Evolutionary conservation across 768 basidiomycete species (phyloP).

Genomic region (Tricholoma furcatifolium): DNA sequence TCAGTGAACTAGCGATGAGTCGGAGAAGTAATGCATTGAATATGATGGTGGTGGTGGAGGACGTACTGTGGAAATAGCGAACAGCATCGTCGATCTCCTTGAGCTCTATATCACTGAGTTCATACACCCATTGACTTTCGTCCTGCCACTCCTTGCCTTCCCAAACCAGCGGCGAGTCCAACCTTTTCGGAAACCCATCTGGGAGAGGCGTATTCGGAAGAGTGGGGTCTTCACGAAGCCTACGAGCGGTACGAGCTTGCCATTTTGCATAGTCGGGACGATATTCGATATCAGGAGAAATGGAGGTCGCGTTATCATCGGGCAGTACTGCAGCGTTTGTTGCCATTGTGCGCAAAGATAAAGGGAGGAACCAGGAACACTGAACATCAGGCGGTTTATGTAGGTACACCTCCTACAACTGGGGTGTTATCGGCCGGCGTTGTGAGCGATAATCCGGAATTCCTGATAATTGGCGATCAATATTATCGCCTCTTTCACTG

Average conservation of each 20-base stretch:
- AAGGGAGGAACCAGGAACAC: too few relatives aligned
- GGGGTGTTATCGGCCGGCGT: too few relatives aligned
- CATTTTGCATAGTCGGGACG: constrained; percentile 38
- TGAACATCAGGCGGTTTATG: not conserved
- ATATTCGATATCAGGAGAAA: constrained; percentile 39
- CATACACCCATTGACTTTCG: constrained; percentile 40
- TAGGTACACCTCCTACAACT: too few relatives aligned
- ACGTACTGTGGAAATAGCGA: constrained; percentile 29
- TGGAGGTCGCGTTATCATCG: too few relatives aligned
- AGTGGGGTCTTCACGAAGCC: constrained; percentile 32
- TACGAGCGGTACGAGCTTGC: constrained; percentile 32
- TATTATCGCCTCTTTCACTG: too few relatives aligned
- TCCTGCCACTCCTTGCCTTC: constrained; percentile 41
- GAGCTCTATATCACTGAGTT: constrained; percentile 28
- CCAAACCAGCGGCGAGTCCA: constrained; percentile 40
- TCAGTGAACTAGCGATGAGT: not conserved
- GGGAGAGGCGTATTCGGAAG: constrained; percentile 29
- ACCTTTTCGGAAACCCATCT: constrained; percentile 32
- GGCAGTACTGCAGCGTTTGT: constrained; percentile 13
- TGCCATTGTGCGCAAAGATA: not conserved
- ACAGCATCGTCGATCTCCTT: constrained; percentile 37
- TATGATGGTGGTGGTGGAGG: too few relatives aligned
- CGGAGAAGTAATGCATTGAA: too few relatives aligned
- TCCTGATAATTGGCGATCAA: too few relatives aligned
- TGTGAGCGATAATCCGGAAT: too few relatives aligned